Base-by-base conservation (phyloP, 805 yeast species). In the Starmerella scarabaei region DNA sequence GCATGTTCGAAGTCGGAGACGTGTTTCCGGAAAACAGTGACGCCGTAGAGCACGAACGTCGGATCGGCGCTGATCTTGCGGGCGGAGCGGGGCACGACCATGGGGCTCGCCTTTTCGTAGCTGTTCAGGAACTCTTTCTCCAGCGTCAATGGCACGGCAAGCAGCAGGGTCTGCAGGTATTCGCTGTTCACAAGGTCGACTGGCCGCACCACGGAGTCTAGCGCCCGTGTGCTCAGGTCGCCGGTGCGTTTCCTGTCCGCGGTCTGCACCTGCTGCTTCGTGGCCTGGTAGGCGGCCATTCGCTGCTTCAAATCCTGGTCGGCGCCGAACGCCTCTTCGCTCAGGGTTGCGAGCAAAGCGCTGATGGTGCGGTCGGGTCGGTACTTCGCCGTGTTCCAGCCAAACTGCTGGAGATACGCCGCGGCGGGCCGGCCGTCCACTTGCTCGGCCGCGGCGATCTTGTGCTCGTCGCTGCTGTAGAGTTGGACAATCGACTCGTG, bases 181-280 rank as follows among this genome's bases (percentile, higher is more conserved):
- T 88, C 97, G 5, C 94, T 80, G 52, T 75, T 73, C 14, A 91
- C 86, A 58, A 91, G 82, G 54, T 91, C 84, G 38, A 75, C 75
- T 9, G 84, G 79, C 38, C 72, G 72, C 37, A 91, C 95, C 41
- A 88, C 71, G 54, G 83, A 91, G 57, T 88, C 96, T 45, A 91
- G 67, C 3, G 95, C 81, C 59, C 82, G 77, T 41, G 88, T 86
- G 3, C 94, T 78, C 49, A 91, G 69, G 59, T 91, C 95, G 43
- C 99, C 99, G 29, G 82, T 79, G 60, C 80, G 80, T 63, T 86
- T 86, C 55, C 96, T 75, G 61, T 88, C 94, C 8, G 93, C 88
- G 11, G 94, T 85, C 36, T 77, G 70, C 45, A 66, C 68, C 56
- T 77, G 81, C 33, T 93, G 74, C 62, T 78, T 82, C 36, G 96